Evolutionary conservation across 371 early-diverging fungal species (phyloP).

Genomic region (Coemansia sp.): DNA sequence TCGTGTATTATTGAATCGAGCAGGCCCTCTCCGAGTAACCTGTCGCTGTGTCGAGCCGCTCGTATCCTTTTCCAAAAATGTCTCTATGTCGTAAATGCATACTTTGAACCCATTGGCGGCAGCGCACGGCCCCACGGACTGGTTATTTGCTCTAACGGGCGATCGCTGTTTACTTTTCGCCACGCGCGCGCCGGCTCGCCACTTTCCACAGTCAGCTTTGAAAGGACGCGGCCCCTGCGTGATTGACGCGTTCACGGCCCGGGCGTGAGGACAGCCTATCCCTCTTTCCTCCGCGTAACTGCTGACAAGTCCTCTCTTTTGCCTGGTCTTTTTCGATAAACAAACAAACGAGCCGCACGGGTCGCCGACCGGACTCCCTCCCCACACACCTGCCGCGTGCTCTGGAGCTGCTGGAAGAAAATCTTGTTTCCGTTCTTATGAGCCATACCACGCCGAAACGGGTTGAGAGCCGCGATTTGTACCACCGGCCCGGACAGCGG

Average conservation of each 20-base stretch:
- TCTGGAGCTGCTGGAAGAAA: background rate
- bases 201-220: too few species aligned
- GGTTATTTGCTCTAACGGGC: too few species aligned
- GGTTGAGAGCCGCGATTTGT: slow-evolving; percentile 40
- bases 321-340: background rate
- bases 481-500: slow-evolving; percentile 45
- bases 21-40: background rate
- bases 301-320: background rate
- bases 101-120: background rate
- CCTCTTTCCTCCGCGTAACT: background rate
- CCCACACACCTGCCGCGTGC: background rate
- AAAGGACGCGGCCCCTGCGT: background rate
- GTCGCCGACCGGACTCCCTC: background rate
- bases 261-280: background rate
- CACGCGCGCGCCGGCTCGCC: too few species aligned
- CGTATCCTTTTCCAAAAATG: background rate
- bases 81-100: background rate
- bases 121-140: too few species aligned
- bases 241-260: slow-evolving; percentile 9
- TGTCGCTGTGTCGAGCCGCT: too few species aligned
- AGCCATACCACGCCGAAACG: slow-evolving; percentile 28
- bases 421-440: slow-evolving; percentile 15
- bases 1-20: background rate
- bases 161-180: background rate
- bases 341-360: background rate